Conservation (phyloP, 1,139 yeast species). For the Debaryomycetaceae sp. region DNA sequence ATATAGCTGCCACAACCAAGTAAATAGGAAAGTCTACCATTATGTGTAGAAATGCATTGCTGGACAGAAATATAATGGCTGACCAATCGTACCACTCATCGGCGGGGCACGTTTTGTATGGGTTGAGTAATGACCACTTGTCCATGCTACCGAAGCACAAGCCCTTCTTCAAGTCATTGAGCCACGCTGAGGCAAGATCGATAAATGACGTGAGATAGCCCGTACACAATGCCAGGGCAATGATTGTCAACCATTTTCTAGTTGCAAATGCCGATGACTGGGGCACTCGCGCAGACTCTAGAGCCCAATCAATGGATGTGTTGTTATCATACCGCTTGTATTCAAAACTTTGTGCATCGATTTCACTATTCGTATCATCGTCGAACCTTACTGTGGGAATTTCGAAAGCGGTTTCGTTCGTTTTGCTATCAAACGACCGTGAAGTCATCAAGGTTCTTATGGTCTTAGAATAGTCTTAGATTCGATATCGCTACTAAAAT, state of each 20-base stretch:
- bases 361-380: not conserved
- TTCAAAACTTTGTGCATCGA: not conserved
- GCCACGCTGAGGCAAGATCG: conserved; percentile 60
- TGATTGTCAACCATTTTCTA: conserved; percentile 56
- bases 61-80: conserved; percentile 21
- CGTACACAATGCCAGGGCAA: conserved; percentile 50
- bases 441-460: not conserved
- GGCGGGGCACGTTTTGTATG: conserved; percentile 44
- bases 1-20: conserved; percentile 23
- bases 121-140: conserved; percentile 42
- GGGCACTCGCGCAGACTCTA: conserved; percentile 18
- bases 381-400: conserved; percentile 4
- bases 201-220: conserved; percentile 60
- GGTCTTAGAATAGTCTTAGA: not conserved
- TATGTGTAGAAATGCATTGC: conserved; percentile 14
- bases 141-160: conserved; percentile 35
- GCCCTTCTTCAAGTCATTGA: conserved; percentile 58
- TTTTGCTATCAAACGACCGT: not conserved
- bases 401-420: not conserved
- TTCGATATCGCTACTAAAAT: not conserved
- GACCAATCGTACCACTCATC: conserved; percentile 45
- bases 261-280: conserved; percentile 8
- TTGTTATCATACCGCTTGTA: conserved; percentile 22
- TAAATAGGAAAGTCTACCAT: conserved; percentile 40
- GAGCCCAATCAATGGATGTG: conserved; percentile 37